phyloP scores from a whole-genome alignment of 129 eudicot genomes.

The Silybum marianum region DNA sequence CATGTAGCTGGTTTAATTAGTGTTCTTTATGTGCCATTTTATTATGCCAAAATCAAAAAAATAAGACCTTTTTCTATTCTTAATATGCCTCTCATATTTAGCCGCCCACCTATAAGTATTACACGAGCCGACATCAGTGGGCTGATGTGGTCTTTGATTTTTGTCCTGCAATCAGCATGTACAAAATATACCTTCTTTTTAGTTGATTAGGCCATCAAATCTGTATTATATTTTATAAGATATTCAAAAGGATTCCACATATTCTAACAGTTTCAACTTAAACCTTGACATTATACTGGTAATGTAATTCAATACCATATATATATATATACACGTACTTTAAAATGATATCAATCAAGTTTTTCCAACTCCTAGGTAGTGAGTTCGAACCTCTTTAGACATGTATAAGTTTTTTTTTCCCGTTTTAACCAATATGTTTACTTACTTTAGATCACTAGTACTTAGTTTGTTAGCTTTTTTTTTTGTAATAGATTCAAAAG shows the following conservation, averaged over 20 bases:
- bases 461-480: not conserved
- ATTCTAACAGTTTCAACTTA: not conserved
- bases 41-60: conserved; percentile 1
- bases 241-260: not conserved
- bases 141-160: conserved; percentile 14
- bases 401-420: not conserved
- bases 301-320: not conserved
- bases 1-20: conserved; percentile 4
- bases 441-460: conserved; percentile 15
- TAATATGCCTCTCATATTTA: not conserved
- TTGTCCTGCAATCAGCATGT: not conserved
- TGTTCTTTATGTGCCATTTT: conserved; percentile 29
- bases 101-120: not conserved
- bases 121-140: conserved; percentile 20
- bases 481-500: not conserved
- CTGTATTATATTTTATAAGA: too few relatives aligned
- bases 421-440: not conserved
- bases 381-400: not conserved
- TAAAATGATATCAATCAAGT: not conserved
- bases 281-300: not conserved
- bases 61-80: not conserved
- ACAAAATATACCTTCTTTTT: not conserved
- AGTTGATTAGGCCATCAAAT: not conserved
- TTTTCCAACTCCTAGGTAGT: not conserved
- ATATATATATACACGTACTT: not conserved